Evolutionary conservation across 495 filamentous ascomycete species (phyloP).

Genomic region (Margaritispora aquatica): DNA sequence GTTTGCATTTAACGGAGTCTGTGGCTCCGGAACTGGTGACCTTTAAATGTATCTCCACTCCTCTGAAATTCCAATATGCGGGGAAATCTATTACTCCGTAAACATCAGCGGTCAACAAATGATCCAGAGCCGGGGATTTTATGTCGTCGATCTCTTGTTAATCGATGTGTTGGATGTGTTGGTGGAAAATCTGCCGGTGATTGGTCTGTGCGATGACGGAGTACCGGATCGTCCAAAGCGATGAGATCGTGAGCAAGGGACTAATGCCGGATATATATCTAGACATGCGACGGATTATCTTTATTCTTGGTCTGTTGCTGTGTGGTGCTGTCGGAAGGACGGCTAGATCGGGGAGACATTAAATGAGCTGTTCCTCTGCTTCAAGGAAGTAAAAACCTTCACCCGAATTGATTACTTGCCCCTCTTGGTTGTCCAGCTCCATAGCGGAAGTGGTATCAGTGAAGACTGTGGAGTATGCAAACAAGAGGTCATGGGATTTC

Average conservation of each 20-base stretch:
- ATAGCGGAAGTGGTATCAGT: neutral
- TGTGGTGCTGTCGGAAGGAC: neutral
- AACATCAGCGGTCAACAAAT: neutral
- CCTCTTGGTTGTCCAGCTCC: neutral
- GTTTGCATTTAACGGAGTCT: too few species aligned
- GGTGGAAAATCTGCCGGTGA: neutral
- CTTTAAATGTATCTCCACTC: neutral
- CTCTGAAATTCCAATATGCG: conserved; percentile 2
- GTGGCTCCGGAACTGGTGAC: neutral
- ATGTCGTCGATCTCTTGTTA: neutral
- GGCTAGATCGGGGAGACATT: neutral
- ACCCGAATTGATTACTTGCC: neutral
- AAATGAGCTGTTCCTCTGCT: neutral
- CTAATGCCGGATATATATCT: conserved; percentile 7
- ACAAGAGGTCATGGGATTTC: neutral
- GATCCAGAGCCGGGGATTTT: neutral
- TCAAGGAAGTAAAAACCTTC: neutral
- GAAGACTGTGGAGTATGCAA: too few species aligned
- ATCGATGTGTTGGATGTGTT: neutral
- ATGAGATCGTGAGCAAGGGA: neutral
- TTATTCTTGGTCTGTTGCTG: neutral
- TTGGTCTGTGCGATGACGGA: neutral
- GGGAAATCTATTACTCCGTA: conserved; percentile 5
- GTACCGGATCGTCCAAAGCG: conserved; percentile 1
- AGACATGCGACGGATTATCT: neutral